Evolutionary conservation across 805 yeast species (phyloP).

Genomic region (Hanseniaspora hatyaiensis): DNA sequence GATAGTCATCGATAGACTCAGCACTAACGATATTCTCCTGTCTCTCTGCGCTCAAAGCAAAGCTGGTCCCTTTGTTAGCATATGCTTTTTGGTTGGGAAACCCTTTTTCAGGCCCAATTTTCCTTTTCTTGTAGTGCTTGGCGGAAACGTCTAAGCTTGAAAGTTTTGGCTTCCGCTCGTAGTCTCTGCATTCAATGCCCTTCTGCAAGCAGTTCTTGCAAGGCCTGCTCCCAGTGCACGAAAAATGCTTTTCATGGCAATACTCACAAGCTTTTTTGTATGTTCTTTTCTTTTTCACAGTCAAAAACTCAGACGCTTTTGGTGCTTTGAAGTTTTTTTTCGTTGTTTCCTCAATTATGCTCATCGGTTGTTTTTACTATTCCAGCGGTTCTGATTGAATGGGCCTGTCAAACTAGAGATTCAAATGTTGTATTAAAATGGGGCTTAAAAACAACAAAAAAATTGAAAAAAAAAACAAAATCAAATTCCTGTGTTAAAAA

Average conservation of each 20-base stretch:
- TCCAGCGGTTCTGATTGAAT: too few species aligned
- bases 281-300: conserved; percentile 39
- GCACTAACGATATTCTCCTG: too few species aligned
- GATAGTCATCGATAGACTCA: too few species aligned
- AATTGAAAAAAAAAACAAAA: too few species aligned
- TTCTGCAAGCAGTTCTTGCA: conserved; percentile 66
- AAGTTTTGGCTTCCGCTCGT: conserved; percentile 83
- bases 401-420: too few species aligned
- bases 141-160: conserved; percentile 54
- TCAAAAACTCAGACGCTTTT: neutral
- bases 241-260: conserved; percentile 83
- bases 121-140: too few species aligned
- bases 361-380: neutral
- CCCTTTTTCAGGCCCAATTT: neutral
- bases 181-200: conserved; percentile 48
- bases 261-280: conserved; percentile 82
- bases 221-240: conserved; percentile 76
- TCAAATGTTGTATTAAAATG: too few species aligned
- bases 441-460: too few species aligned
- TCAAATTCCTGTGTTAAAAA: too few species aligned
- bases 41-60: too few species aligned
- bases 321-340: neutral
- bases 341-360: neutral
- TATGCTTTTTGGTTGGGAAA: too few species aligned
- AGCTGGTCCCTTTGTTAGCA: neutral